Conservation (phyloP, 192 early-diverging fungal species). For the Geranomyces variabilis region DNA sequence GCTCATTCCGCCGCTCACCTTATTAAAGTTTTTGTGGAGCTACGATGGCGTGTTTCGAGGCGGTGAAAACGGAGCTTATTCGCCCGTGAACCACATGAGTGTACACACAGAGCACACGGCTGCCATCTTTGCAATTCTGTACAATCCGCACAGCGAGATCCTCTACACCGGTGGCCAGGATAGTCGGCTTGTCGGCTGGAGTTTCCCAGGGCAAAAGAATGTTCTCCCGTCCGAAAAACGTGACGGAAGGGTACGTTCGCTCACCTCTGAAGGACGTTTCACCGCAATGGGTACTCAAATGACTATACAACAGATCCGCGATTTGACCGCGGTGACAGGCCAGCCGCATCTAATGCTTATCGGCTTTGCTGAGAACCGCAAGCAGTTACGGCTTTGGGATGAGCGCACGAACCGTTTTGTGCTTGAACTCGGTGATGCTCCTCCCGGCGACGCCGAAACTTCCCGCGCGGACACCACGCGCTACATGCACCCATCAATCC, state of each 20-base stretch:
- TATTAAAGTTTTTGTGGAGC: constrained; percentile 29
- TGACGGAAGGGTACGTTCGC: neutral
- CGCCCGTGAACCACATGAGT: constrained; percentile 8
- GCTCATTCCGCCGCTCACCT: no score
- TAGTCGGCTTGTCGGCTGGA: constrained; percentile 25
- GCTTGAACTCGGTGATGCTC: constrained; percentile 14
- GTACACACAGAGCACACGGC: constrained; percentile 25
- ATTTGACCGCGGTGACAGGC: constrained; percentile 18
- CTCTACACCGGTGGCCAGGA: constrained; percentile 25
- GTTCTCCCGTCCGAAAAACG: constrained; percentile 7
- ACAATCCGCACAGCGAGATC: constrained; percentile 19
- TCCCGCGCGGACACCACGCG: neutral
- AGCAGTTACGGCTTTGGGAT: constrained; percentile 28
- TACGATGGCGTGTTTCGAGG: constrained; percentile 21
- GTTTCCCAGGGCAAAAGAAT: constrained; percentile 2
- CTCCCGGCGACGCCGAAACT: constrained; percentile 3
- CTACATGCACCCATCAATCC: constrained; percentile 26
- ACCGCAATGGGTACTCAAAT: no score
- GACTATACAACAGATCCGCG: constrained; percentile 2
- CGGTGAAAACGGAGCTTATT: neutral
- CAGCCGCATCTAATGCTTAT: constrained; percentile 26
- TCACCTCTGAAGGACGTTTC: no score
- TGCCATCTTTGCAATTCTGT: constrained; percentile 10
- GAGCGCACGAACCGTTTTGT: constrained; percentile 10
- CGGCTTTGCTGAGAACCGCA: constrained; percentile 9